Percentiles rank a stretch among this genome's conserved stretches.
These are phyloP conservation scores for Coprinopsis cinerea DNA, from an alignment of 768 basidiomycete species.

Conservation along the genomic window DNA sequence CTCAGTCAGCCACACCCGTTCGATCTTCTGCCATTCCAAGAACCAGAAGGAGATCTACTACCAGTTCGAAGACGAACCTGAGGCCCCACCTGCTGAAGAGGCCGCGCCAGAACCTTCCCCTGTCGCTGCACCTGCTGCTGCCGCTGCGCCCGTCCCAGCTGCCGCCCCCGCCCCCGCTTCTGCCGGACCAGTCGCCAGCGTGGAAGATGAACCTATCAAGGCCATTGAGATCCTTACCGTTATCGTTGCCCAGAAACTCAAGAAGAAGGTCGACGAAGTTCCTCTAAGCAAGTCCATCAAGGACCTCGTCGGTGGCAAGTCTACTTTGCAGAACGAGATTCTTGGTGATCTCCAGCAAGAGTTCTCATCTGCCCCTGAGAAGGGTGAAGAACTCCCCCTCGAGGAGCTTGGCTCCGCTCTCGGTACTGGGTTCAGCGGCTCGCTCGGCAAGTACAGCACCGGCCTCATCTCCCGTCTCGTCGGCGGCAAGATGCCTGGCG, in stretches of 20 bases:
- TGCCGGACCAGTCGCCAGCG: conserved; percentile 58
- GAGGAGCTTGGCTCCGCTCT: conserved; percentile 92
- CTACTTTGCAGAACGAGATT: conserved; percentile 98
- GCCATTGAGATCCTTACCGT: conserved; percentile 81
- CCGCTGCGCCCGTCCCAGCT: conserved; percentile 34
- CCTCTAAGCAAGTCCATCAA: conserved; percentile 94
- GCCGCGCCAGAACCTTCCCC: conserved; percentile 27
- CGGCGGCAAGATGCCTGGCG: conserved; percentile 97
- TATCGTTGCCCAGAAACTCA: conserved; percentile 96
- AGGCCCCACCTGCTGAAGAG: conserved; percentile 36
- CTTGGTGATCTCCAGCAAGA: conserved; percentile 95
- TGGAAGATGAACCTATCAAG: conserved; percentile 90
- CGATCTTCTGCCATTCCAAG: conserved; percentile 91
- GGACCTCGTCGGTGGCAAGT: conserved; percentile 97
- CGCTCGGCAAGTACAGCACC: conserved; percentile 89
- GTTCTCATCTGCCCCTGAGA: conserved; percentile 93
- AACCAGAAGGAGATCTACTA: conserved; percentile 97
- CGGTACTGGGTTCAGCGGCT: conserved; percentile 73
- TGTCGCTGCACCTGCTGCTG: conserved; percentile 32
- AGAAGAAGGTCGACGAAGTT: conserved; percentile 88
- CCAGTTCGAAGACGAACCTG: conserved; percentile 85
- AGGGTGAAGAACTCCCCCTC: conserved; percentile 94
- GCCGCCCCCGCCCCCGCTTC: conserved; percentile 41
- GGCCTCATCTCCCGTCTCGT: conserved; percentile 88
- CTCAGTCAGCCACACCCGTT: conserved; percentile 69